Conservation (phyloP, 148 eudicot species). For the Dysphania ambrosioides region DNA sequence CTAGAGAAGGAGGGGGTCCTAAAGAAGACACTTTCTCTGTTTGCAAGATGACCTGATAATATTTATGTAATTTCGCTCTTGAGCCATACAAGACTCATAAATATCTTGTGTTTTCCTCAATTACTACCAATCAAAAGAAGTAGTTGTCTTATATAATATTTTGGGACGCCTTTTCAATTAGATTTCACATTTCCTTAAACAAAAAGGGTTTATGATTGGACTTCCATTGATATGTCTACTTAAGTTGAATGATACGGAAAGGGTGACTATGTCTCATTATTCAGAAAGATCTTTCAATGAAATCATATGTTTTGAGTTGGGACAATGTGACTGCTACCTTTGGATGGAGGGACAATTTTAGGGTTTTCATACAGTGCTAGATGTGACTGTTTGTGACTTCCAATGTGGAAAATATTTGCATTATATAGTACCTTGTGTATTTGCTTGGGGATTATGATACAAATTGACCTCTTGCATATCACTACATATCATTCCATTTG, state of each 20-base stretch:
- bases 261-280: neutral
- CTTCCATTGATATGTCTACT: too few relatives aligned
- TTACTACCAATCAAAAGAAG: neutral
- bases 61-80: neutral
- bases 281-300: neutral
- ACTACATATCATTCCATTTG: neutral
- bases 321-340: too few relatives aligned
- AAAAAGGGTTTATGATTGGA: neutral
- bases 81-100: neutral
- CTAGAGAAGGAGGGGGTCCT: too few relatives aligned
- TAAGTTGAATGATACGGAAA: neutral
- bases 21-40: neutral
- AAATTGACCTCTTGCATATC: neutral
- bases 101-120: neutral
- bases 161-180: neutral
- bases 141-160: neutral
- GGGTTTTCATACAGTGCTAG: too few relatives aligned
- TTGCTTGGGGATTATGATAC: neutral
- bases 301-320: neutral
- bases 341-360: too few relatives aligned
- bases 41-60: neutral
- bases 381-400: too few relatives aligned
- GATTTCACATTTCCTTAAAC: neutral
- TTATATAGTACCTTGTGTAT: neutral
- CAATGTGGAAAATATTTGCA: too few relatives aligned